phyloP scores from a whole-genome alignment of 208 protist species.

The Acanthamoeba culbertsoni region DNA sequence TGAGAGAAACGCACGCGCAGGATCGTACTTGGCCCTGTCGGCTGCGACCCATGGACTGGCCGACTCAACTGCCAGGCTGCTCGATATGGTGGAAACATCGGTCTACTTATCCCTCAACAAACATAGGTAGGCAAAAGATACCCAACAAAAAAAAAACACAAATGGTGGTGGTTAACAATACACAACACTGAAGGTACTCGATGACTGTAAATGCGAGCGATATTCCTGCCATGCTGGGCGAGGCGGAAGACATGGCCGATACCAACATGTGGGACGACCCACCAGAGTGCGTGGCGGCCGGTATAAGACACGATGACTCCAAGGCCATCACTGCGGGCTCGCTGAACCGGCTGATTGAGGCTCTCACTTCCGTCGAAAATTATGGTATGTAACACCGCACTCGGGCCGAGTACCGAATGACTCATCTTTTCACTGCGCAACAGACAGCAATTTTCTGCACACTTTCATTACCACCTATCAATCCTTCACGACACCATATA shows the following conservation, averaged over 20 bases:
- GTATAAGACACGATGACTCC: neutral
- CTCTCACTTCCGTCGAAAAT: slow-evolving; percentile 60
- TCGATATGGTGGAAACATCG: slow-evolving; percentile 43
- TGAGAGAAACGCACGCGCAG: too few species aligned
- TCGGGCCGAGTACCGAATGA: neutral
- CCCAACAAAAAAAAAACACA: neutral
- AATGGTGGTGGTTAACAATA: neutral
- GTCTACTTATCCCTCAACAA: slow-evolving; percentile 57
- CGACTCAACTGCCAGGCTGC: neutral
- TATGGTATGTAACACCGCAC: slow-evolving; percentile 52
- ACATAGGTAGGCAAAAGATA: neutral
- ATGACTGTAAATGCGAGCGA: slow-evolving; percentile 26
- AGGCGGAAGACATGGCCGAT: neutral
- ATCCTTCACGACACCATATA: slow-evolving; percentile 63
- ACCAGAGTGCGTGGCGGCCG: neutral
- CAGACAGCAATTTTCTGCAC: slow-evolving; percentile 73
- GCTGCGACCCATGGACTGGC: neutral
- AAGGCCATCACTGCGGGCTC: slow-evolving; percentile 22
- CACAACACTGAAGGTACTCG: neutral
- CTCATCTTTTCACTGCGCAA: neutral
- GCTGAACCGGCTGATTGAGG: slow-evolving; percentile 64
- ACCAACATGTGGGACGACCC: slow-evolving; percentile 59
- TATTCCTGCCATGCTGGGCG: neutral
- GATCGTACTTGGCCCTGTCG: neutral
- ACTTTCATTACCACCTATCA: slow-evolving; percentile 69